Evolutionary conservation across 257 asterid genomes (phyloP).

Genomic region (Forsythia suspensa): DNA sequence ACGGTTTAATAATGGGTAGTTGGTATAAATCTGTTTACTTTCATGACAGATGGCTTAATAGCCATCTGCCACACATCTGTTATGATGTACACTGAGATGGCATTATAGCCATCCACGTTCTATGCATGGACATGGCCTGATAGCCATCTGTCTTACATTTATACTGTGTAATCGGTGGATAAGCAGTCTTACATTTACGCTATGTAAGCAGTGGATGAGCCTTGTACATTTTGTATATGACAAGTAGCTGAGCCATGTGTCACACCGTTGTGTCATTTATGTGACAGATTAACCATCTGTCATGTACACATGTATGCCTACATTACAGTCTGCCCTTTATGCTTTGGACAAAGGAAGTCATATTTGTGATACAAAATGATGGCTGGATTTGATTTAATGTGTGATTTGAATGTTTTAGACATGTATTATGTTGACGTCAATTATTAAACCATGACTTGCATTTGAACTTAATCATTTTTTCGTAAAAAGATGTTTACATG

Average conservation of each 20-base stretch:
- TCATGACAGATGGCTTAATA: background rate
- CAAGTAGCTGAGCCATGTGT: background rate
- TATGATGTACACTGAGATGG: background rate
- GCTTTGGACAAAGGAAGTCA: background rate
- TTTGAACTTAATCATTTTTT: background rate
- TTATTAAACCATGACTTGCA: background rate
- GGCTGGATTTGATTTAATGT: background rate
- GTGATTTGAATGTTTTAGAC: background rate
- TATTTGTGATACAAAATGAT: background rate
- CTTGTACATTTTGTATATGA: background rate
- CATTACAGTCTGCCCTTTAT: slow-evolving; percentile 1
- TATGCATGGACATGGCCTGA: background rate
- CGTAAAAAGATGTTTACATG: background rate
- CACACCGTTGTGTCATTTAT: background rate
- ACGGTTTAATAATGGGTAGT: background rate
- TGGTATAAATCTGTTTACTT: background rate
- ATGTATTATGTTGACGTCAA: background rate
- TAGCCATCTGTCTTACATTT: background rate
- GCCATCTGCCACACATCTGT: background rate
- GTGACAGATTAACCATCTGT: slow-evolving; percentile 3
- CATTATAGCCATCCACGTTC: background rate
- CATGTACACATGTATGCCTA: slow-evolving; percentile 11
- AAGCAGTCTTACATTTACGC: background rate
- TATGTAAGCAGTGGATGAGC: background rate
- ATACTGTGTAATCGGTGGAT: background rate